Evolutionary conservation across 129 eudicot species (phyloP).

Genomic region (Arctium lappa): DNA sequence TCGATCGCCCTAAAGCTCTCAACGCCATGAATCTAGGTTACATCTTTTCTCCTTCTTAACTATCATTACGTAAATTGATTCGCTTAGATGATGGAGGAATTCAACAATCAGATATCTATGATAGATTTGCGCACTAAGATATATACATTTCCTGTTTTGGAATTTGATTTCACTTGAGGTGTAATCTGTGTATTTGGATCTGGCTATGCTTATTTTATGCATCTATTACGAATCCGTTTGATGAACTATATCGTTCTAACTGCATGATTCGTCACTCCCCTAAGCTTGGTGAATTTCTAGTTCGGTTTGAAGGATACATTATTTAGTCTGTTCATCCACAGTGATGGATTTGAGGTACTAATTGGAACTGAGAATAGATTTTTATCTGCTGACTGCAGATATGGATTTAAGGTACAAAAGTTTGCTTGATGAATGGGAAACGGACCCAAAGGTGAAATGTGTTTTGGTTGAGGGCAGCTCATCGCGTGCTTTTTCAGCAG

Average conservation of each 20-base stretch:
- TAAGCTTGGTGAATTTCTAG: constrained; percentile 2
- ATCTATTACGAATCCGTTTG: background rate
- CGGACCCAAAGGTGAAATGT: constrained; percentile 79
- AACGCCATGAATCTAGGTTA: constrained; percentile 95
- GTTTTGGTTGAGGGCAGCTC: constrained; percentile 89
- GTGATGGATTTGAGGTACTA: background rate
- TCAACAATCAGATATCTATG: background rate
- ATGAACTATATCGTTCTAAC: background rate
- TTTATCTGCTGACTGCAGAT: constrained; percentile 46
- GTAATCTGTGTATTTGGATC: background rate
- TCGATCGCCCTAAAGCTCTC: constrained; percentile 96
- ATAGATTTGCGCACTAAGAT: background rate
- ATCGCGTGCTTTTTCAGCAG: constrained; percentile 94
- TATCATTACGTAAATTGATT: background rate
- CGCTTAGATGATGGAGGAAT: background rate
- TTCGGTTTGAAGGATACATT: background rate
- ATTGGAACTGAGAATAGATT: background rate
- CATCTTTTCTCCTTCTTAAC: background rate
- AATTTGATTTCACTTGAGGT: background rate
- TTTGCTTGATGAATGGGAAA: constrained; percentile 90
- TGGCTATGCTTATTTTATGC: background rate
- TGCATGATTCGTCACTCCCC: background rate
- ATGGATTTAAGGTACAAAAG: constrained; percentile 81
- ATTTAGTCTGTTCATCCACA: constrained; percentile 2
- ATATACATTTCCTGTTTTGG: background rate